phyloP scores from a whole-genome alignment of 441 rosid species.

The Populus trichocarpa region DNA sequence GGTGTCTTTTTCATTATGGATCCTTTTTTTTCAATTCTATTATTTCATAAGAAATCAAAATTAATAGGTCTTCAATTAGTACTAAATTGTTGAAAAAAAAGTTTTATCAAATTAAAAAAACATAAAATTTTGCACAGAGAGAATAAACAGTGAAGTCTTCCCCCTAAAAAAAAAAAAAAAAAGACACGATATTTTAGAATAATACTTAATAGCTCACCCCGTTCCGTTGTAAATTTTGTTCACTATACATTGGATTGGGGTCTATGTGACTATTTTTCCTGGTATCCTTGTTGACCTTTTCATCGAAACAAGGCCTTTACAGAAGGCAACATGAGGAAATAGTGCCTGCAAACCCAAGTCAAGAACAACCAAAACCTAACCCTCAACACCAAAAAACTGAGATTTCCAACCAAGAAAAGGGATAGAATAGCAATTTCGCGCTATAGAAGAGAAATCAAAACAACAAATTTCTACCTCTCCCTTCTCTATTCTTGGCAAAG shows the following conservation, averaged over 20 bases:
- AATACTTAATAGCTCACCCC: no score
- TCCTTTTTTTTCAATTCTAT: no score
- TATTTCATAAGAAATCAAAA: no score
- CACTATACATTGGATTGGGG: not conserved
- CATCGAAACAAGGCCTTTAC: not conserved
- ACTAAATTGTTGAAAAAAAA: no score
- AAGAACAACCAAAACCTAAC: conserved; percentile 1
- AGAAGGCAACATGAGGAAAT: not conserved
- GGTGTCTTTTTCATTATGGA: no score
- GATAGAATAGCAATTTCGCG: conserved; percentile 13
- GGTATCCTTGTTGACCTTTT: not conserved
- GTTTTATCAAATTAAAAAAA: no score
- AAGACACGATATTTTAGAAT: no score
- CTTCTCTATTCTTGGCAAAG: not conserved
- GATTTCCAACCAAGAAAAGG: conserved; percentile 10
- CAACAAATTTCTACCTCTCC: not conserved
- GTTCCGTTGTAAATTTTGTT: not conserved
- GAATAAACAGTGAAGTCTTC: no score
- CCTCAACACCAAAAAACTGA: not conserved
- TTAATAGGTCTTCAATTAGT: no score
- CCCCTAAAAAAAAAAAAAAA: no score
- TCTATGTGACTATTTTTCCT: not conserved
- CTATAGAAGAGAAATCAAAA: not conserved
- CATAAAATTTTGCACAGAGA: no score
- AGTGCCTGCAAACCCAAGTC: not conserved